phyloP scores from a whole-genome alignment of 2,329 filamentous ascomycete genomes.

The Penicillium sp. region DNA sequence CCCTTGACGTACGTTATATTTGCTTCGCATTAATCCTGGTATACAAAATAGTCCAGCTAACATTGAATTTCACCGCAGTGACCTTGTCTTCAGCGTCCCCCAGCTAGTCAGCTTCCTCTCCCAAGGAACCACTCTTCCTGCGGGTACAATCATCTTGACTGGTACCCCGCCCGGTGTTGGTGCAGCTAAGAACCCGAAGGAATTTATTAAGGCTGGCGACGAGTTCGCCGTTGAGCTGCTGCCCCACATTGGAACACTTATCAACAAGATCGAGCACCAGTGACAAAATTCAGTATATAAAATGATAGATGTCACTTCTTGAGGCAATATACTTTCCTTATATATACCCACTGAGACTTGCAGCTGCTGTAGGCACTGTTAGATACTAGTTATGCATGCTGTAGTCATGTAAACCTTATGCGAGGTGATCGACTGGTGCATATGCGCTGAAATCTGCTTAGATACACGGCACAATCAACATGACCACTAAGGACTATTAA shows the following conservation, averaged over 20 bases:
- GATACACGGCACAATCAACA: not conserved
- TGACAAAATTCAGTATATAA: not conserved
- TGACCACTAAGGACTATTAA: too few relatives aligned
- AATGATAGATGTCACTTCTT: not conserved
- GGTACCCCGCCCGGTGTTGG: conserved; percentile 48
- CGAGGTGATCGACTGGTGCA: not conserved
- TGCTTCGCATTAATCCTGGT: not conserved
- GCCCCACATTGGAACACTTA: conserved; percentile 51
- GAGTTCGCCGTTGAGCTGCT: conserved; percentile 52
- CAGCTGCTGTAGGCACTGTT: too few relatives aligned
- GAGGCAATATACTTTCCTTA: not conserved
- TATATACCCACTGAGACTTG: not conserved
- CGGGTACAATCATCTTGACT: conserved; percentile 47
- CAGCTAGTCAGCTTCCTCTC: conserved; percentile 44
- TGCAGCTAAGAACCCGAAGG: conserved; percentile 42
- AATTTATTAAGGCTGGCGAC: conserved; percentile 48
- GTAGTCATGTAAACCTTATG: not conserved
- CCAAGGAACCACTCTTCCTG: conserved; percentile 44
- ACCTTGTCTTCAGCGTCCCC: conserved; percentile 56
- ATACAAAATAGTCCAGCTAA: conserved; percentile 10
- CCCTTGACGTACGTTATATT: conserved; percentile 39
- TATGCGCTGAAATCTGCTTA: not conserved
- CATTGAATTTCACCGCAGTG: conserved; percentile 34
- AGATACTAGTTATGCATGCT: not conserved
- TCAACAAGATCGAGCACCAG: conserved; percentile 45